Base-by-base conservation (phyloP, 129 eudicot species). In the Artemisia annua region DNA sequence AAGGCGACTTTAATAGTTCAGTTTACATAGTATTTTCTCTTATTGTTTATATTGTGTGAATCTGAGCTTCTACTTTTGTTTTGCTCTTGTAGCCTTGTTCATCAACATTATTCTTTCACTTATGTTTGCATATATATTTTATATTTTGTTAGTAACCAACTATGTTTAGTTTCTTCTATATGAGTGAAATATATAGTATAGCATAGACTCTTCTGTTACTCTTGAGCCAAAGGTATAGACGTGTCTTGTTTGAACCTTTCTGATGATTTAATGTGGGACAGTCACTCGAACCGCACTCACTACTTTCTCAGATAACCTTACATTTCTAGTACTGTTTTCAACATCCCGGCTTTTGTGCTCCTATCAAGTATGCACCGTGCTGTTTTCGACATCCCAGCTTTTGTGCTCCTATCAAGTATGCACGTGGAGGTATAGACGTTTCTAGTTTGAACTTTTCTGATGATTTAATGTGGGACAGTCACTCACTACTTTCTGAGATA, bases 311-410 rank as follows among this genome's bases (percentile, higher is more conserved):
- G 26, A 24, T 24, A 24, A 24, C 26, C 26, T 24, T 24, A 24
- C 26, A 24, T 24, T 24, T 1, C 2, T 24, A 24, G 26, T 24
- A 24, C 26, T 24, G 26, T 24, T 24, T 24, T 24, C 63, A 43
- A 71, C 10, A 39, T 71, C 67, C 64, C 44, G 61, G 67, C 26
- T 61, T 63, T 78, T 63, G 39, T 61, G 76, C 48, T 62, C 57
- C 39, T 52, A 13, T 56, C 69, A 60, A 60, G 56, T 43, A 35
- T 19, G 70, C 70, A 62, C 57, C n/a, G n/a, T n/a, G n/a, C n/a
- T n/a, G n/a, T n/a, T n/a, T n/a, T n/a, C n/a, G n/a, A n/a, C n/a
- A n/a, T n/a, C n/a, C n/a, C n/a, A n/a, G n/a, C n/a, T n/a, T n/a
- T n/a, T n/a, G n/a, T n/a, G n/a, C n/a, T n/a, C n/a, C n/a, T n/a